These are phyloP conservation scores for Penicillium occitanis DNA, from an alignment of 2,329 filamentous ascomycete species.

Conservation along the genomic window DNA sequence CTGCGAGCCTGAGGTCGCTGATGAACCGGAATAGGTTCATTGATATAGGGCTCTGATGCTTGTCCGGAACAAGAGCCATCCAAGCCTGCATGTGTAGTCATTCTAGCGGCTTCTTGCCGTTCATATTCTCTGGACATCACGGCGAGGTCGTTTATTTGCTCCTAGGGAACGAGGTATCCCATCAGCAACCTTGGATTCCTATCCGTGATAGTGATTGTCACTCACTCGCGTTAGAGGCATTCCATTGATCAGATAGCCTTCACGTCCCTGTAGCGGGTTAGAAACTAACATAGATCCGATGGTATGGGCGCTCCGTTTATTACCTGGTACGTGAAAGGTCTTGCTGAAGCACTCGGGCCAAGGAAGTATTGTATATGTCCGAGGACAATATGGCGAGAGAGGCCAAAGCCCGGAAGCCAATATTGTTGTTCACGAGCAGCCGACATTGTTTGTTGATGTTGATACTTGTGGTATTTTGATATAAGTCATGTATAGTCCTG, in stretches of 20 bases:
- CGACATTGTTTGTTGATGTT: slow-evolving; percentile 31
- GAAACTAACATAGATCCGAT: slow-evolving; percentile 19
- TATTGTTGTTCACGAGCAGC: slow-evolving; percentile 41
- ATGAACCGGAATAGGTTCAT: slow-evolving; percentile 43
- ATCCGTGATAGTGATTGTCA: slow-evolving; percentile 5
- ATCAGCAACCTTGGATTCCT: slow-evolving; percentile 17
- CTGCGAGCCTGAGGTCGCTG: slow-evolving; percentile 31
- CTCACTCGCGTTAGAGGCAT: slow-evolving; percentile 48
- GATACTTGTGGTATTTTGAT: background rate
- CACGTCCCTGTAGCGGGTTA: slow-evolving; percentile 41
- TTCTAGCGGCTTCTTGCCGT: slow-evolving; percentile 47
- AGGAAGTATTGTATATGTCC: slow-evolving; percentile 52
- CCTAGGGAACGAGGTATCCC: slow-evolving; percentile 31
- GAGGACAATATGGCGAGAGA: slow-evolving; percentile 52
- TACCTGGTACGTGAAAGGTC: slow-evolving; percentile 52
- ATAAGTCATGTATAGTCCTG: slow-evolving; percentile 9
- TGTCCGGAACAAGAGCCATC: slow-evolving; percentile 25
- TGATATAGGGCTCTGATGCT: slow-evolving; percentile 42
- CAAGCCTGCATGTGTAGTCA: slow-evolving; percentile 35
- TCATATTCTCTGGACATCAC: slow-evolving; percentile 51
- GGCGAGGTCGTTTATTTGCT: slow-evolving; percentile 53
- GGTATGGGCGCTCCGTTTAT: background rate
- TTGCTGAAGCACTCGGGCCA: slow-evolving; percentile 47
- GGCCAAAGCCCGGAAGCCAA: slow-evolving; percentile 50
- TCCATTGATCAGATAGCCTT: slow-evolving; percentile 51